Evolutionary conservation across 1,284 basidiomycete species (phyloP).

Genomic region (Pseudozyma sp.): DNA sequence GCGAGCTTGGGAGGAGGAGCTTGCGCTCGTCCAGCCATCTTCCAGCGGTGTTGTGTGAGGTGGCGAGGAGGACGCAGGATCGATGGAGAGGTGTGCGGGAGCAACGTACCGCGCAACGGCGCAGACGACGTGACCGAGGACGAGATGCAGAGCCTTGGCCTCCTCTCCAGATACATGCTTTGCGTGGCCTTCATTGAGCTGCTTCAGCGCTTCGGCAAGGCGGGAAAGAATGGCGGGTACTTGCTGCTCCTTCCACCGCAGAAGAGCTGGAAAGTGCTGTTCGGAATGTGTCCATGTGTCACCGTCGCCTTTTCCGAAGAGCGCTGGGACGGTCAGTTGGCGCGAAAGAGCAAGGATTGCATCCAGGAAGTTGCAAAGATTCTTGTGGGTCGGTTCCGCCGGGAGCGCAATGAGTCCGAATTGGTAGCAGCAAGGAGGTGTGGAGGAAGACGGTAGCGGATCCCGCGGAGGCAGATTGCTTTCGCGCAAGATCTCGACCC

Average conservation of each 20-base stretch:
- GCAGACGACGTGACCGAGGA: slow-evolving; percentile 26
- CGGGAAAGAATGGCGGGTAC: slow-evolving; percentile 18
- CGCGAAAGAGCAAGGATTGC: slow-evolving; percentile 5
- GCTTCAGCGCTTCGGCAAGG: background rate
- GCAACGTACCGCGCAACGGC: slow-evolving; percentile 17
- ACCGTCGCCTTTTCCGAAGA: slow-evolving; percentile 28
- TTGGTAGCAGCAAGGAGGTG: slow-evolving; percentile 11
- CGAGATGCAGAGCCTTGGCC: slow-evolving; percentile 5
- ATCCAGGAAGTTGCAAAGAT: background rate
- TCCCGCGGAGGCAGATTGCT: background rate
- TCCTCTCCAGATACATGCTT: too few species aligned
- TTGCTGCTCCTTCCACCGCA: slow-evolving; percentile 29
- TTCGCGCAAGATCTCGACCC: slow-evolving; percentile 6
- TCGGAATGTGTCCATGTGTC: slow-evolving; percentile 30
- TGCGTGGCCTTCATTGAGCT: background rate
- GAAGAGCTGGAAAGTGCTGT: slow-evolving; percentile 21
- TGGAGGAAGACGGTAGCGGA: background rate
- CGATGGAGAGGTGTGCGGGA: background rate
- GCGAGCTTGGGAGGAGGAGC: background rate
- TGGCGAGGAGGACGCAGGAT: background rate
- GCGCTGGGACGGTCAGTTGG: slow-evolving; percentile 14
- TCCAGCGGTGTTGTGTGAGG: background rate
- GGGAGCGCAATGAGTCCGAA: slow-evolving; percentile 15
- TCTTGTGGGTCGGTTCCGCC: background rate
- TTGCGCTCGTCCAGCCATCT: slow-evolving; percentile 21